Base-by-base conservation (phyloP, 2,329 filamentous ascomycete species). In the Xylariaceae sp. region DNA sequence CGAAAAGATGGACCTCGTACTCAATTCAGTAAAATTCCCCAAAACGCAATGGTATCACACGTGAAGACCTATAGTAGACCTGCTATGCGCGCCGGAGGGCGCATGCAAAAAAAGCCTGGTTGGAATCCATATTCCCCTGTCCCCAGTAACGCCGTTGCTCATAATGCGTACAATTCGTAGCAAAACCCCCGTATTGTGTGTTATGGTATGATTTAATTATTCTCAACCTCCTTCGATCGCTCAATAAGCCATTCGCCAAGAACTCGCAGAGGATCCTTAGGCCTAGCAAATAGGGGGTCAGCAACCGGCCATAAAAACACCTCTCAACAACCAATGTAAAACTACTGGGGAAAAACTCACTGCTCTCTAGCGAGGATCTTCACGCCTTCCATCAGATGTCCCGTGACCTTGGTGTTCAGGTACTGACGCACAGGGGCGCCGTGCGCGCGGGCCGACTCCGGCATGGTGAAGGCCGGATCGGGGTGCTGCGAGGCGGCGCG, bases 241-340 rank as follows among this genome's bases (percentile, higher is more conserved):
- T 88, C 82, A 55, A 91, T 75, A 3, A 92, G 74, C 70, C 82
- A 91, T 71, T 91, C 87, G 51, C 88, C 88, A 2, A 92, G 74
- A 7, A 85, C 82, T 52, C 85, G 82, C 13, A 92, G 74, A 17
- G 88, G 88, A 66, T 90, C 86, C 39, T 80, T 77, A 1, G 88
- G 88, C 65, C 88, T 84, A 58, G 2, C 50, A n/a, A 11, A 37
- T 61, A 23, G 45, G 55, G 15, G 48, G 37, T 42, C 37, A 42
- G 37, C 11, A 10, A 42, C 3, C 10, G 35, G 23, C 23, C 23
- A 30, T 30, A 65, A 47, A 34, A 18, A 6, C 5, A 17, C 17
- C 17, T 17, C 50, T 53, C 30, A 49, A 53, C 8, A 9, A 13
- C 1, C 7, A 18, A 34, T 35, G 45, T 8, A 48, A 6, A 52